Percentiles rank a stretch among this genome's conserved stretches.
Conservation (phyloP, 139 green algal genomes). For the Desmodesmus armatus region DNA sequence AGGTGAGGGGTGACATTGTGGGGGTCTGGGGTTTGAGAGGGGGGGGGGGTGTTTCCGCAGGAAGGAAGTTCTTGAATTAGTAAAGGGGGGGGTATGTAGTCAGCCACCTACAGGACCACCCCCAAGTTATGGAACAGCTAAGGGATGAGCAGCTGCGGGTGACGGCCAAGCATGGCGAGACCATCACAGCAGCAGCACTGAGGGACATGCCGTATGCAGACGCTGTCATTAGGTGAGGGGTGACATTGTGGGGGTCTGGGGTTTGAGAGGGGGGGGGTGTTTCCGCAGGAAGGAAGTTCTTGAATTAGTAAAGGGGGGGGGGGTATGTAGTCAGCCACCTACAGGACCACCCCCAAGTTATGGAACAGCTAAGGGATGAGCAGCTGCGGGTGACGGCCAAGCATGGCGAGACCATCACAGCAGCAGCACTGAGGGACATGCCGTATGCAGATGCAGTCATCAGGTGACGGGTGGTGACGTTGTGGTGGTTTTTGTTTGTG, state of each 20-base stretch:
- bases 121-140: slow-evolving; percentile 7
- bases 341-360: slow-evolving; percentile 1
- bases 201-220: slow-evolving; percentile 24
- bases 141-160: slow-evolving; percentile 4
- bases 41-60: too few relatives aligned
- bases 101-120: slow-evolving; percentile 19
- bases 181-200: background rate
- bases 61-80: too few relatives aligned
- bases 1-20: background rate
- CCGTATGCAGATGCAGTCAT: slow-evolving; percentile 31
- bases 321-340: too few relatives aligned
- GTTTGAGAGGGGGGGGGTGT: too few relatives aligned
- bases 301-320: too few relatives aligned
- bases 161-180: background rate
- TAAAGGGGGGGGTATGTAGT: too few relatives aligned
- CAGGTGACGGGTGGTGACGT: background rate
- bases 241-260: background rate
- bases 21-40: too few relatives aligned
- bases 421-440: slow-evolving; percentile 18
- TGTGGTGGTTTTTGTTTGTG: background rate
- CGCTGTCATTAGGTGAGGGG: slow-evolving; percentile 13
- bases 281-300: too few relatives aligned
- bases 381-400: background rate
- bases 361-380: slow-evolving; percentile 21
- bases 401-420: background rate